Conservation (phyloP, 1,284 basidiomycete species). For the Ustilago crameri region DNA sequence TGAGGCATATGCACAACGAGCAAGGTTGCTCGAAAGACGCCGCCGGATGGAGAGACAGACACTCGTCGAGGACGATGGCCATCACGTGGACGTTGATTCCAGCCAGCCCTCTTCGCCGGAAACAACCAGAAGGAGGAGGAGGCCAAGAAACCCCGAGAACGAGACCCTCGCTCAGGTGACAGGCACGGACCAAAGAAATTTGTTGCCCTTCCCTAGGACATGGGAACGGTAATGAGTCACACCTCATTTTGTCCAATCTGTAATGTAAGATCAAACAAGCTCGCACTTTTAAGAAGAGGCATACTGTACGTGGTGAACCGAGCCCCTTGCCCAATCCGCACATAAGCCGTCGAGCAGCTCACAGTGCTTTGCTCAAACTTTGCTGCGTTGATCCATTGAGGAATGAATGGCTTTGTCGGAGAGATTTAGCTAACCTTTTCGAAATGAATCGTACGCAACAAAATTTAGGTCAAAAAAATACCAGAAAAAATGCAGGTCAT, state of each 20-base stretch:
- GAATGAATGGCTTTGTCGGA: too few relatives aligned
- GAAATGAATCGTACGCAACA: too few relatives aligned
- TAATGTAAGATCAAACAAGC: not conserved
- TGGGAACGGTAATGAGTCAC: conserved; percentile 19
- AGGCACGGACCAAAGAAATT: conserved; percentile 15
- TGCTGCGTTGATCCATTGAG: too few relatives aligned
- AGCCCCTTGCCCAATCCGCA: too few relatives aligned
- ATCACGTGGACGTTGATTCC: not conserved
- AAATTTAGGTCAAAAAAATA: too few relatives aligned
- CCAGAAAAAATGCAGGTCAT: too few relatives aligned
- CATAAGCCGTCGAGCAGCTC: too few relatives aligned
- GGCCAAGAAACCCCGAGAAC: conserved; percentile 10
- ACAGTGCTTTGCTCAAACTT: too few relatives aligned
- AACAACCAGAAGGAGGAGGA: conserved; percentile 12
- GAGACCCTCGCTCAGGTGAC: not conserved
- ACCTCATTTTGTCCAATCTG: not conserved
- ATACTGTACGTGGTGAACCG: too few relatives aligned
- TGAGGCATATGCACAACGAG: conserved; percentile 42
- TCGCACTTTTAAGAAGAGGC: not conserved
- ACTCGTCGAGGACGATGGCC: not conserved
- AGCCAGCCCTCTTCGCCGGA: conserved; percentile 13
- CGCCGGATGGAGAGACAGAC: conserved; percentile 18
- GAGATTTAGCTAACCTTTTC: too few relatives aligned
- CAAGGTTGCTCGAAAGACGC: conserved; percentile 28
- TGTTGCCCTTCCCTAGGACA: conserved; percentile 30